Conservation (phyloP, 148 eudicot species). For the Cornus controversa region DNA sequence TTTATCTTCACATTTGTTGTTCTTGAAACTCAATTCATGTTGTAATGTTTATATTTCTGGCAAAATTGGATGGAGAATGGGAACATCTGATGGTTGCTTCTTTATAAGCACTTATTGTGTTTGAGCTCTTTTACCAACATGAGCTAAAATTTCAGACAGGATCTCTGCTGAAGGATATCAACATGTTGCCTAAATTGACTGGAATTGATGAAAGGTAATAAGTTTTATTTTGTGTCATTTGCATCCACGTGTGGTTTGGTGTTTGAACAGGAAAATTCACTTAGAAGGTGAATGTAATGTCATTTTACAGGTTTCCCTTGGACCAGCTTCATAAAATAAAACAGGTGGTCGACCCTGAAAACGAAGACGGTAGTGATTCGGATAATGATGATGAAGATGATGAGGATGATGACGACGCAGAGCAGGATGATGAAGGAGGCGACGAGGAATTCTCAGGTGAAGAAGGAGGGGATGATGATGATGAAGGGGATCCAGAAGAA, state of each 20-base stretch:
- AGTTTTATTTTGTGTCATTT: not conserved
- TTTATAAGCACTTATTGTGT: not conserved
- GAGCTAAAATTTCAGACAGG: constrained; percentile 42
- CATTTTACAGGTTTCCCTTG: constrained; percentile 34
- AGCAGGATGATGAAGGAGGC: constrained; percentile 29
- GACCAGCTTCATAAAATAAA: constrained; percentile 30
- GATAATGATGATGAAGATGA: constrained; percentile 46
- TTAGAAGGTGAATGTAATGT: not conserved
- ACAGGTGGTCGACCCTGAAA: constrained; percentile 33
- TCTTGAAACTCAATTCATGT: not conserved
- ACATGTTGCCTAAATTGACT: constrained; percentile 27
- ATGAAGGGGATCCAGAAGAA: constrained; percentile 35
- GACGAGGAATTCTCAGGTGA: constrained; percentile 47
- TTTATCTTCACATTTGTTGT: not conserved
- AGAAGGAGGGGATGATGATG: constrained; percentile 21
- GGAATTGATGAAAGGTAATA: constrained; percentile 34
- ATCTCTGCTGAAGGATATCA: constrained; percentile 41
- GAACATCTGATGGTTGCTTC: not conserved
- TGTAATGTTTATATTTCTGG: not conserved
- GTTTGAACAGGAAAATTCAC: too few relatives aligned
- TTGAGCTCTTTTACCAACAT: not conserved
- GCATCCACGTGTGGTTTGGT: not conserved
- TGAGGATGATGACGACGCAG: constrained; percentile 30
- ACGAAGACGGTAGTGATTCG: constrained; percentile 41
- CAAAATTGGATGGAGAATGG: not conserved